Percentiles rank a stretch among this genome's conserved stretches.
Conservation (phyloP, 2,329 filamentous ascomycete species). For the Colletotrichum sp. region DNA sequence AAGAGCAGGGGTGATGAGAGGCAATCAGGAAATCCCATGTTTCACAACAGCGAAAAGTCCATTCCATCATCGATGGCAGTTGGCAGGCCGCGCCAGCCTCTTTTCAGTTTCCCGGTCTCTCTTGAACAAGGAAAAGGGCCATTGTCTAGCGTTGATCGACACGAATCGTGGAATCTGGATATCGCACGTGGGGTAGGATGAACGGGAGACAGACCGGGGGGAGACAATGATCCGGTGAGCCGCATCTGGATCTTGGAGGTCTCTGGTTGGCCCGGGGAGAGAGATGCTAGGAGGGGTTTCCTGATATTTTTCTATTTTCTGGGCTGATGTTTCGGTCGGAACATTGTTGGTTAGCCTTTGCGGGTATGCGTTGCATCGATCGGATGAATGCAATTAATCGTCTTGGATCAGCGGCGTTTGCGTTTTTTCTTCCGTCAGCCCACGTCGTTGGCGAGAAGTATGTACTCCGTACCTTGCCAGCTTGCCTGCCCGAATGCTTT, state of each 20-base stretch:
- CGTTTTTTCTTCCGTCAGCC: not conserved
- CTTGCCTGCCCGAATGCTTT: not conserved
- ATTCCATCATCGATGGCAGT: constrained; percentile 16
- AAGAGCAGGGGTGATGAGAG: not conserved
- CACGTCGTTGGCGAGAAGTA: not conserved
- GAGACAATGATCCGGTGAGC: constrained; percentile 2
- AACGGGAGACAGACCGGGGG: not conserved
- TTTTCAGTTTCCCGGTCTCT: not conserved
- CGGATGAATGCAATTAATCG: not conserved
- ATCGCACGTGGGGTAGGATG: constrained; percentile 10
- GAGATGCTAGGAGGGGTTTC: not conserved
- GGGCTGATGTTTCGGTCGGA: not conserved
- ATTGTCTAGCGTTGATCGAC: constrained; percentile 1
- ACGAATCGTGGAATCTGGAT: constrained; percentile 10
- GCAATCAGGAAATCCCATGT: constrained; percentile 19
- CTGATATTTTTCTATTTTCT: not conserved
- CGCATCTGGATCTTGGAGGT: not conserved
- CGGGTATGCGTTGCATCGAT: not conserved
- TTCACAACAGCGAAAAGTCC: constrained; percentile 14
- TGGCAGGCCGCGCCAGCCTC: not conserved
- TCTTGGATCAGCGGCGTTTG: not conserved
- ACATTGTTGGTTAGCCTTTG: not conserved
- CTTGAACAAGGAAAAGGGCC: not conserved
- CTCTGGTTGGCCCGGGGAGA: not conserved
- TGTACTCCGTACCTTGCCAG: not conserved